Base-by-base conservation (phyloP, 2,329 filamentous ascomycete genomes). In the Rutstroemia sp. region DNA sequence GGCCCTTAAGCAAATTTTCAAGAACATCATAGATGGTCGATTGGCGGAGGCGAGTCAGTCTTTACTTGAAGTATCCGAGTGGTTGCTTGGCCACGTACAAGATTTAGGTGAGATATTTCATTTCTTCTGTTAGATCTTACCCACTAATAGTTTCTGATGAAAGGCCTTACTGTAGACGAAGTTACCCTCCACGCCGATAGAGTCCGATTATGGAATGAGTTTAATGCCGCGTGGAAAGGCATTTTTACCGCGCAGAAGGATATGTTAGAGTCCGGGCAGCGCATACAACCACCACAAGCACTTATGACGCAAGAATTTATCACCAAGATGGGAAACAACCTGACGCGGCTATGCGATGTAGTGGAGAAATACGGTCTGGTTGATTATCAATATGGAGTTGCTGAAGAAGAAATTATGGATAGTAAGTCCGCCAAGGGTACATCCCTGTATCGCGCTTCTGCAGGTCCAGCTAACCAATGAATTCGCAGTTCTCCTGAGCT, bases 301-400 rank as follows among this genome's bases (percentile, higher is more conserved):
- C 70, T 94, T 12, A 79, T 97, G 64, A 80, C 81, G 34, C 77
- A 81, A 61, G 84, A 87, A 2, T 80, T 77, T 23, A 77, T 97
- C 49, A 83, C 88, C 65, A 85, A 84, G 63, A 86, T 97, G 81
- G 90, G 89, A 12, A 86, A 87, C 54, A 87, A 95, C 65, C 73
- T 99, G 30, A 80, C 95, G 56, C 81, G 84, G 51, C 77, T 96
- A 51, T 95, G 92, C 69, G 91, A 97, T 69, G 82, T 82, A 51
- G 81, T 97, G 60, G 92, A 97, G 71, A 86, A 87, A 63, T 86
- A 95, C 68, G 94, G 94, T n/a, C 75, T 99, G 48, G 90, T 99
- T 10, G 94, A 99, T 73, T 99, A 97, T 70, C 88, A 97, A 67
- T 95, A 96, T 75, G 94, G 94, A 8, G 89, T 97, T 25, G 95